A percentile compares a stretch with the other conserved stretches of the same genome.
Conservation (phyloP, 1,284 basidiomycete genomes). For the Agroathelia rolfsii region DNA sequence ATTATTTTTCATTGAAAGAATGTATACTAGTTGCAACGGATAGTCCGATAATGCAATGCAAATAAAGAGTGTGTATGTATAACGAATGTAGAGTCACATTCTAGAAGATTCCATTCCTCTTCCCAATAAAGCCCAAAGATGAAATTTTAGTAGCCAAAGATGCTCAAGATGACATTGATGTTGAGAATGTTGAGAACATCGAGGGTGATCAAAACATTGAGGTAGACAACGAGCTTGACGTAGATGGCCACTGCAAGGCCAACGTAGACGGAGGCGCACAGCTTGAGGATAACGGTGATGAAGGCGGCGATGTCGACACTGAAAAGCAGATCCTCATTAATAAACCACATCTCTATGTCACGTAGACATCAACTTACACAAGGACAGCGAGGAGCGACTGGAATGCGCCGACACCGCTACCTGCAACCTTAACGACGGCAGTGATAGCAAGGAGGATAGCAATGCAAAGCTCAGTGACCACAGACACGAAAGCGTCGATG, state of each 20-base stretch:
- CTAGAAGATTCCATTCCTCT: no score
- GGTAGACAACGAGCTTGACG: constrained; percentile 17
- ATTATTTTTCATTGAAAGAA: no score
- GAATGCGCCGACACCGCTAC: constrained; percentile 16
- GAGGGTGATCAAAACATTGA: constrained; percentile 12
- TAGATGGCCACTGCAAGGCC: no score
- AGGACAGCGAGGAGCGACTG: constrained; percentile 20
- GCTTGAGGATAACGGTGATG: constrained; percentile 20
- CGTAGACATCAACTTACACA: constrained; percentile 15
- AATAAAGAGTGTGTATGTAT: no score
- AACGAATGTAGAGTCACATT: no score
- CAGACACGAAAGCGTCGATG: constrained; percentile 21
- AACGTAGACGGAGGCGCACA: constrained; percentile 20
- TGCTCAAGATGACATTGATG: no score
- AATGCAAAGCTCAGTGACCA: constrained; percentile 20
- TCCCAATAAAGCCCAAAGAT: no score
- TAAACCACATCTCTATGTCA: not conserved
- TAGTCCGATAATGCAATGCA: no score
- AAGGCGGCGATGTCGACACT: constrained; percentile 18
- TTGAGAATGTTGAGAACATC: constrained; percentile 12
- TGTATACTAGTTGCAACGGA: no score
- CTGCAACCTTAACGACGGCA: constrained; percentile 25
- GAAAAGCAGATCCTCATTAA: not conserved
- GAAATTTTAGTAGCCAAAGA: no score
- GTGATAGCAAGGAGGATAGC: constrained; percentile 18